Conservation (phyloP, 129 eudicot genomes). For the Saussurea involucrata region DNA sequence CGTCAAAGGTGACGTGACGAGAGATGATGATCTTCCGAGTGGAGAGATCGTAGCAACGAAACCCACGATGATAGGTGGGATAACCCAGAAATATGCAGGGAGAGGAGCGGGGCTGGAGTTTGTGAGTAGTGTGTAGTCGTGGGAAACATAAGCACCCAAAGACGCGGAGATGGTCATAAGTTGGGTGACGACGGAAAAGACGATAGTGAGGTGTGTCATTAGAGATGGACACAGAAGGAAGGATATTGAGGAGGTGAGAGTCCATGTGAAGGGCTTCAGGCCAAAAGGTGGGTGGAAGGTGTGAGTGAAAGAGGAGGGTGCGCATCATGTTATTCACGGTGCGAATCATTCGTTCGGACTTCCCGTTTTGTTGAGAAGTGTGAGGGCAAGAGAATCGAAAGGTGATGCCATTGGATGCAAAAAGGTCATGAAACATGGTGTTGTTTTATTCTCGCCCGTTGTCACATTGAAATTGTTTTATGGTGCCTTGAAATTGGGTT, state of each 20-base stretch:
- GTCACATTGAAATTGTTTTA: not conserved
- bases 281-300: not conserved
- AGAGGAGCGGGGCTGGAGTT: no score
- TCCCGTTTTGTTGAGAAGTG: conserved; percentile 11
- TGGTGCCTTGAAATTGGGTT: not conserved
- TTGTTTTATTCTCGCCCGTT: conserved; percentile 10
- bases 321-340: conserved; percentile 11
- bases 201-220: not conserved
- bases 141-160: conserved; percentile 18
- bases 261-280: not conserved
- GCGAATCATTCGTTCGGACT: not conserved
- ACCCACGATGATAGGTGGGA: not conserved
- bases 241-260: not conserved
- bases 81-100: not conserved
- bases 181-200: not conserved
- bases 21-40: conserved; percentile 1
- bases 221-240: not conserved
- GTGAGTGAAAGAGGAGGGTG: not conserved
- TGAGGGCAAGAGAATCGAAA: conserved; percentile 18
- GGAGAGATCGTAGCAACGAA: not conserved
- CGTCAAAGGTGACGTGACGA: conserved; percentile 7
- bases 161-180: conserved; percentile 10
- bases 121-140: not conserved
- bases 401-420: not conserved
- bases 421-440: not conserved